Evolutionary conservation across 495 filamentous ascomycete species (phyloP), one percentile per base, ranked within the genome.

Genomic region (Aspergillus sparsus): DNA sequence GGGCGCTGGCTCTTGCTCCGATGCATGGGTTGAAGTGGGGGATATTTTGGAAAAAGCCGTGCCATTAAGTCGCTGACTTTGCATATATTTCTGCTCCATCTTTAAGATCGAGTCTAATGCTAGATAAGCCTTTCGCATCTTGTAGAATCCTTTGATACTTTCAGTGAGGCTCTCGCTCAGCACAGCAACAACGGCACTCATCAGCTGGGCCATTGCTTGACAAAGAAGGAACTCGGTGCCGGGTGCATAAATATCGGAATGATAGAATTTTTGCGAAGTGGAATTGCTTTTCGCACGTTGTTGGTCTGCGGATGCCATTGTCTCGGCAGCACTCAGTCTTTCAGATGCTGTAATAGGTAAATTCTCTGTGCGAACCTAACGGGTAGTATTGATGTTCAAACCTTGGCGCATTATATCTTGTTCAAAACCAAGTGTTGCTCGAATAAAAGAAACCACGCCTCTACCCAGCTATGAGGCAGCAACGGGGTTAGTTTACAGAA

Each of bases 131-230:
- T 93, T 97, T 61, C 95, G 81, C 68, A 98, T 70, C 70, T 93
- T 94, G 70, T 97, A 97, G 63, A 98, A 97, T 1, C 90, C 91
- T 71, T 87, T 90, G 68, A 98, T 83, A 47, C 86, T 91, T 64
- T 98, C 94, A 0, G 93, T 94, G 63, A 98, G 75, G 65, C 91
- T 97, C 72, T 98, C 94, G 60, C 93, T 95, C 64, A 97, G 77
- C 8, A 98, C 89, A 1, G 83, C 91, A 5, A 97, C 83, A 13
- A 98, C 88, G 7, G 94, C 95, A 65, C 82, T 82, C 89, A 97
- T 96, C 53, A 98, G 74, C 65, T 96, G 90, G 3, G 90, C 82
- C 76, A 96, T 85, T 10, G 91, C 89, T 66, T 88, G 79, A 57
- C 83, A 87, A 5, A 98, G 76, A 0, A 89, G 85, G 73, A 88